phyloP scores from a whole-genome alignment of 306 rosid genomes.

The Prunus persica region DNA sequence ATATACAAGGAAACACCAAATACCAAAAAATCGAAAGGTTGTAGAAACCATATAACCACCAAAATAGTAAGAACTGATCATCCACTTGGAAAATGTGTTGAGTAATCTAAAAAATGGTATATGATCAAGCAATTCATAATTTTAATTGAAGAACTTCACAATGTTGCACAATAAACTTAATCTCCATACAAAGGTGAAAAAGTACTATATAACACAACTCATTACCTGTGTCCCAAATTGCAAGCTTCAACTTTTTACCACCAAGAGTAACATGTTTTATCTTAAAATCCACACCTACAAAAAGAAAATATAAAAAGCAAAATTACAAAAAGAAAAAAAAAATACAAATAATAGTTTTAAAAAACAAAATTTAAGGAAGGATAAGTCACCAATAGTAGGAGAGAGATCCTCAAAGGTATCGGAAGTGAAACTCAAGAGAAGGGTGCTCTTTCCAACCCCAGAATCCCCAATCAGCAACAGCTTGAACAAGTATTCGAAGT shows the following conservation, averaged over 20 bases:
- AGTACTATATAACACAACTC: neutral
- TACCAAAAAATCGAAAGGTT: neutral
- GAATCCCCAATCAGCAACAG: slow-evolving; percentile 77
- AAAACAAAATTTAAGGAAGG: neutral
- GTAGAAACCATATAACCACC: neutral
- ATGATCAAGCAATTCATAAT: neutral
- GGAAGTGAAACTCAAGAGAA: slow-evolving; percentile 68
- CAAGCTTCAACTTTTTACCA: slow-evolving; percentile 81
- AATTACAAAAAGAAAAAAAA: neutral
- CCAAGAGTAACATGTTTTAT: slow-evolving; percentile 54
- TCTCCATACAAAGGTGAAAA: neutral
- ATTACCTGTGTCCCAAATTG: slow-evolving; percentile 94
- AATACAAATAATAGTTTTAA: neutral
- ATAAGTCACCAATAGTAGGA: slow-evolving; percentile 67
- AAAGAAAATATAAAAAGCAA: slow-evolving; percentile 5
- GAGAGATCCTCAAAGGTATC: slow-evolving; percentile 71
- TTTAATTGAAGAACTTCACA: neutral
- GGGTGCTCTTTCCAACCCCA: slow-evolving; percentile 83
- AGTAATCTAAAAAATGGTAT: neutral
- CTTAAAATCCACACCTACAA: slow-evolving; percentile 87
- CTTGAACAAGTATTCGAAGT: slow-evolving; percentile 82
- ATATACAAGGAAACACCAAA: neutral
- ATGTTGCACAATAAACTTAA: neutral
- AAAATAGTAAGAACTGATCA: neutral
- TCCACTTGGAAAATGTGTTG: neutral